Evolutionary conservation across 805 yeast species (phyloP), one percentile per base, ranked within the genome.

Genomic region (Komagataella mondaviorum): DNA sequence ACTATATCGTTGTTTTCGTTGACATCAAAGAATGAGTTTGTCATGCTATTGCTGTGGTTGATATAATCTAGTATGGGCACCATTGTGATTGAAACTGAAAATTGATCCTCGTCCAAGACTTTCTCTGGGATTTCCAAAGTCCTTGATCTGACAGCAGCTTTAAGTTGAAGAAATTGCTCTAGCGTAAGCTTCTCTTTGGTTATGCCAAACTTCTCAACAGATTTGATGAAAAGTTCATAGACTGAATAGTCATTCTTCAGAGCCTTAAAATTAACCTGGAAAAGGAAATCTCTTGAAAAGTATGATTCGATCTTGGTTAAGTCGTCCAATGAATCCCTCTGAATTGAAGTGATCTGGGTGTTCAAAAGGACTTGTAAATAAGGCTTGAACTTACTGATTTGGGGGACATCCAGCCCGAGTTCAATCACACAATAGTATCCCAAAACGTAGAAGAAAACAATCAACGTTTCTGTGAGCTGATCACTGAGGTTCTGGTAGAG

Each of bases 1-100:
- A 79, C 36, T 4, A 79, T 64, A 49, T 78, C 82, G 6, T 65
- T 58, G 3, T 64, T 71, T 7, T 70, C 62, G 60, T 79, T 83
- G n/a, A 78, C 68, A 57, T 81, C 90, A 63, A 81, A 84, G 56
- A 68, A 71, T 0, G 85, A 76, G 61, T 81, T 81, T 48, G 68
- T 65, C 23, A 6, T 3, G 22, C 36, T 62, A 53, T 68, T 69
- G 47, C 67, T 64, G 60, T 84, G 91, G 60, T 84, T 84, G 6
- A 76, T 85, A 69, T 77, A 84, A 62, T 84, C 91, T 36, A 84
- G 57, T 1, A 81, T 54, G 1, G 91, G 89, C 0, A 84, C 86
- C 51, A 84, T 60, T 0, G 86, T 75, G 0, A 80, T 71, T 48
- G 76, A 73, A 4, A 75, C 75, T 5, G 62, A 57, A 54, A 68